Base-by-base conservation (phyloP, 2,329 filamentous ascomycete genomes). In the Aspergillus nomiae region DNA sequence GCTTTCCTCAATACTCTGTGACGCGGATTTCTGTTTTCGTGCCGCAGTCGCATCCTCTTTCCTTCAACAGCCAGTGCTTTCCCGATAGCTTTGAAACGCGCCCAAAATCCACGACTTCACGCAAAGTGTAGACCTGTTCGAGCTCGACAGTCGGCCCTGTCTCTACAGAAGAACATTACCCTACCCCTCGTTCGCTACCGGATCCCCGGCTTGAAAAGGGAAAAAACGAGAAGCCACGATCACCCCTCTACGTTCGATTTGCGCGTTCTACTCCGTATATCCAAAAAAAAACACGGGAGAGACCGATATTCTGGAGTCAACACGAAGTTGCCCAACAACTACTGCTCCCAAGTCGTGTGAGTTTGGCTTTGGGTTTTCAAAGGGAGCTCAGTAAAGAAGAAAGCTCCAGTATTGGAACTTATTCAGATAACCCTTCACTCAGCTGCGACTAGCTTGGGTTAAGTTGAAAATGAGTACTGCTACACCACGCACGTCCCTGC, bases 401-500 rank as follows among this genome's bases (percentile, higher is more conserved):
- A 14, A 21, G 36, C 26, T 50, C 12, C 21, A 48, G 38, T 11
- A 30, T 26, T 56, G 12, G 19, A 60, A 55, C n/a, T 55, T 24
- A 16, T n/a, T 38, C n/a, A 55, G 34, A 32, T 38, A 38, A 38
- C 32, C 51, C 34, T 38, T 38, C n/a, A 34, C 51, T 55, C 32
- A 36, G 30, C 30, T 36, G 51, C 32, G 38, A 46, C 28, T 45
- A 28, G 28, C 55, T 48, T 24, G 45, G 43, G 32, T 32, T 12
- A 43, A 59, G 57, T 30, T 55, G 59, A 66, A 60, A 53, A 73
- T 72, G 71, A 60, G 63, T 60, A 55, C 56, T 55, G 69, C 66
- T 50, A 72, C 71, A 43, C 68, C 69, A 38, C 71, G 73, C 34
- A 69, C 73, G n/a, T 73, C 71, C 41, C 57, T 73, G 36, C 67